Evolutionary conservation across 169 alveolate species (phyloP).

Genomic region (Eimeria brunetti): DNA sequence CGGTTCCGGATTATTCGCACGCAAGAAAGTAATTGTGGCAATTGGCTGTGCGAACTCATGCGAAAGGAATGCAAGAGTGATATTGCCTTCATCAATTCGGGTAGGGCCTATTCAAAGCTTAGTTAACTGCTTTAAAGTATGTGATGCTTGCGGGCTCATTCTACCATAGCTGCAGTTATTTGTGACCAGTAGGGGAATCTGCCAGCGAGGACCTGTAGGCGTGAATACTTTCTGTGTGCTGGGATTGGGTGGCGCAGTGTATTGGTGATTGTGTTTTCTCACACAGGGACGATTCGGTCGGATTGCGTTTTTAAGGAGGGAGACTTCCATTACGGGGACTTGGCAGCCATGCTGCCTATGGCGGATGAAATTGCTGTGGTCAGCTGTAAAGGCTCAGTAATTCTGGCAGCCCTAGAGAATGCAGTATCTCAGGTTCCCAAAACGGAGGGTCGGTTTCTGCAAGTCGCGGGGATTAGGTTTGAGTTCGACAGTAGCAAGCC

Average conservation of each 20-base stretch:
- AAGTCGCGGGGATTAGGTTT: slow-evolving; percentile 88
- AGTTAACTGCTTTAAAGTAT: not conserved
- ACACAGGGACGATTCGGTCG: slow-evolving; percentile 90
- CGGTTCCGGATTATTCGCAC: slow-evolving; percentile 88
- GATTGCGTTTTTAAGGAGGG: slow-evolving; percentile 90
- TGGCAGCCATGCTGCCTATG: slow-evolving; percentile 90
- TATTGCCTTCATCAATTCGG: slow-evolving; percentile 91
- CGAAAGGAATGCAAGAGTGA: slow-evolving; percentile 88
- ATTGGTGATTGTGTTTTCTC: not conserved
- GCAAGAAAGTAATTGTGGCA: slow-evolving; percentile 89
- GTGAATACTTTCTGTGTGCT: not conserved
- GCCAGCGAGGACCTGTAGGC: not conserved
- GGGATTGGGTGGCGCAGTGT: not conserved
- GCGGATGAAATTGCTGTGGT: slow-evolving; percentile 88
- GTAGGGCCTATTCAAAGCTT: slow-evolving; percentile 1
- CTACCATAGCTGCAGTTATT: not conserved
- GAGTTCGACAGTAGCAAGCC: slow-evolving; percentile 82
- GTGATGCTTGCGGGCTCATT: not conserved
- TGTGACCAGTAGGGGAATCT: not conserved
- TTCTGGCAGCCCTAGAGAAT: slow-evolving; percentile 86
- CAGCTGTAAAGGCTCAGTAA: slow-evolving; percentile 85
- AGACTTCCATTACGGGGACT: slow-evolving; percentile 83
- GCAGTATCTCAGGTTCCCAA: slow-evolving; percentile 90
- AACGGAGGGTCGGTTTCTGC: slow-evolving; percentile 93
- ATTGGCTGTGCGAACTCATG: slow-evolving; percentile 91